phyloP scores from a whole-genome alignment of 78 protist species.

The Dictyostelium capitatum region DNA sequence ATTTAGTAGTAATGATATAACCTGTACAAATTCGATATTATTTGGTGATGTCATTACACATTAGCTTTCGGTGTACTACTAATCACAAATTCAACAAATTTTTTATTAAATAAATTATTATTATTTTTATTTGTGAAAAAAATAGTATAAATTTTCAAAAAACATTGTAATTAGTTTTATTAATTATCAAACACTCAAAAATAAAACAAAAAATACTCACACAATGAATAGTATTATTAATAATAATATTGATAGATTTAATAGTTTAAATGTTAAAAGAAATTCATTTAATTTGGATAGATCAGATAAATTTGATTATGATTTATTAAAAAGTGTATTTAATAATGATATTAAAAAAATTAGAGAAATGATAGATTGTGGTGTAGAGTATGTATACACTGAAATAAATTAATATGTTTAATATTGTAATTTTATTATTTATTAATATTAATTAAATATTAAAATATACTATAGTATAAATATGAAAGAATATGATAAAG shows the following conservation, averaged over 20 bases:
- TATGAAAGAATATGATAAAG: constrained; percentile 70
- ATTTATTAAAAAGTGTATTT: constrained; percentile 39
- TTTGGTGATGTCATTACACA: no score
- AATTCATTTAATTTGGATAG: background rate
- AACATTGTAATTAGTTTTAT: no score
- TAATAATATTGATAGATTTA: background rate
- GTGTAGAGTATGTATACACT: constrained; percentile 11
- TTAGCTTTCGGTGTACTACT: no score
- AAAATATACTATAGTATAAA: constrained; percentile 6
- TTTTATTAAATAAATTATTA: no score
- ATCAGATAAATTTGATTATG: constrained; percentile 64
- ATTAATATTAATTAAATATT: no score
- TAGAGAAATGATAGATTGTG: constrained; percentile 72
- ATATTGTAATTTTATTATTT: no score
- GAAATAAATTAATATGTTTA: no score
- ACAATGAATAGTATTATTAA: background rate
- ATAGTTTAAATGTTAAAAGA: background rate
- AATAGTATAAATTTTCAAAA: no score
- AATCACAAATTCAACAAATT: no score
- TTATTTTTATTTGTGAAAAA: no score
- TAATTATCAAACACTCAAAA: background rate
- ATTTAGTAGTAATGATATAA: no score
- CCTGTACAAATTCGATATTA: no score
- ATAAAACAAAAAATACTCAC: background rate
- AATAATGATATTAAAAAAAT: constrained; percentile 57